A percentile compares a stretch with the other conserved stretches of the same genome.
phyloP scores from a whole-genome alignment of 1,284 basidiomycete genomes.

The Melampsora larici-populina region DNA sequence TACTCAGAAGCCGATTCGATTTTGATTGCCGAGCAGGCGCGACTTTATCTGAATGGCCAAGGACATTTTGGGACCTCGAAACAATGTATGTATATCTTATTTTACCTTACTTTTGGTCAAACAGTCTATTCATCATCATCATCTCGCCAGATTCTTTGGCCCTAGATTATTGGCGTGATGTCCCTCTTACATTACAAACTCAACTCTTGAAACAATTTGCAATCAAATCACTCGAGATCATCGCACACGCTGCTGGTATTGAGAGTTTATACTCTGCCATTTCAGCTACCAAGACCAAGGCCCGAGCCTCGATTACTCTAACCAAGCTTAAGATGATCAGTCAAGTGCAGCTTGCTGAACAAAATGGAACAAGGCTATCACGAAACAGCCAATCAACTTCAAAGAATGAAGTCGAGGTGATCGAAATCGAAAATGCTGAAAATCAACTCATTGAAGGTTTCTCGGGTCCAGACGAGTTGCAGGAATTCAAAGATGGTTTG shows the following conservation, averaged over 20 bases:
- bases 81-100: background rate
- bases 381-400: no score
- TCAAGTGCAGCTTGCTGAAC: slow-evolving; percentile 1
- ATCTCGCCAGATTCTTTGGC: no score
- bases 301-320: background rate
- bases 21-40: background rate
- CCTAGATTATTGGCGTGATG: background rate
- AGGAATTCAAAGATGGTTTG: no score
- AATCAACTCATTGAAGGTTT: no score
- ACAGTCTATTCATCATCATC: no score
- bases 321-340: background rate
- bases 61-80: background rate
- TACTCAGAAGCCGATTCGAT: no score
- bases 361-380: no score
- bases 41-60: background rate
- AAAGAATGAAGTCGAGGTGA: no score
- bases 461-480: no score
- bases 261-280: background rate
- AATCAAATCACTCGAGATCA: background rate
- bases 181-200: background rate
- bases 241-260: no score
- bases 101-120: background rate
- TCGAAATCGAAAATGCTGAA: no score
- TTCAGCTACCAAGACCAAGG: background rate
- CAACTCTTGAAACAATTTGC: background rate